These are phyloP conservation scores for Paraphoma sp. DNA, from an alignment of 2,329 filamentous ascomycete species.

Conservation along the genomic window DNA sequence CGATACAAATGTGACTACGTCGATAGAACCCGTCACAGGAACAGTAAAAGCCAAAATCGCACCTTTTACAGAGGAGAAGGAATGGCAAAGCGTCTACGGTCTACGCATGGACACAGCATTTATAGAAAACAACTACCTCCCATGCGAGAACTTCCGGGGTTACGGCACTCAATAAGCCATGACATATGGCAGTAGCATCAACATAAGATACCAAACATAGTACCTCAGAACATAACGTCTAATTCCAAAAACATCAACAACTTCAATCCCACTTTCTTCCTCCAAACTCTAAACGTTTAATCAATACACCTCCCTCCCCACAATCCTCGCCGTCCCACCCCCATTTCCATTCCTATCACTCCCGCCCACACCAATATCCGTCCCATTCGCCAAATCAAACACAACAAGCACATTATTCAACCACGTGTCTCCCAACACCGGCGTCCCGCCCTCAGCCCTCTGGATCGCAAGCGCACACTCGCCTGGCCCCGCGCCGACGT, in stretches of 20 bases:
- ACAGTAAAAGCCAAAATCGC: slow-evolving; percentile 36
- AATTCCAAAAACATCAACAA: background rate
- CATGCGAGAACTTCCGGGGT: slow-evolving; percentile 39
- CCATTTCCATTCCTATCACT: slow-evolving; percentile 27
- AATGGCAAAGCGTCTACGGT: slow-evolving; percentile 41
- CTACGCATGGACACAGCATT: slow-evolving; percentile 49
- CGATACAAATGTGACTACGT: slow-evolving; percentile 53
- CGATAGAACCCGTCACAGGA: slow-evolving; percentile 44
- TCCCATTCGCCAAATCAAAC: slow-evolving; percentile 50
- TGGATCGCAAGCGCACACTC: slow-evolving; percentile 26
- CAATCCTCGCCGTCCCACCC: slow-evolving; percentile 46
- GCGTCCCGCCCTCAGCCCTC: slow-evolving; percentile 17
- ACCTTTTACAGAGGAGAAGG: slow-evolving; percentile 37
- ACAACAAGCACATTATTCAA: slow-evolving; percentile 57
- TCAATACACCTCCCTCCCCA: slow-evolving; percentile 25
- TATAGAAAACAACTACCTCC: slow-evolving; percentile 49
- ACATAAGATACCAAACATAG: background rate
- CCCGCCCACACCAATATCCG: background rate
- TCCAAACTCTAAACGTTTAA: background rate
- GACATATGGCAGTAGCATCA: background rate
- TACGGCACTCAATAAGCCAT: slow-evolving; percentile 17
- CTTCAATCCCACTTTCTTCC: background rate
- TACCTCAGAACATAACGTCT: background rate
- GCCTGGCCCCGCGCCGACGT: background rate
- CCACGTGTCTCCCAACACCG: slow-evolving; percentile 52